Evolutionary conservation across 148 eudicot species (phyloP).

Genomic region (Nyssa sinensis): DNA sequence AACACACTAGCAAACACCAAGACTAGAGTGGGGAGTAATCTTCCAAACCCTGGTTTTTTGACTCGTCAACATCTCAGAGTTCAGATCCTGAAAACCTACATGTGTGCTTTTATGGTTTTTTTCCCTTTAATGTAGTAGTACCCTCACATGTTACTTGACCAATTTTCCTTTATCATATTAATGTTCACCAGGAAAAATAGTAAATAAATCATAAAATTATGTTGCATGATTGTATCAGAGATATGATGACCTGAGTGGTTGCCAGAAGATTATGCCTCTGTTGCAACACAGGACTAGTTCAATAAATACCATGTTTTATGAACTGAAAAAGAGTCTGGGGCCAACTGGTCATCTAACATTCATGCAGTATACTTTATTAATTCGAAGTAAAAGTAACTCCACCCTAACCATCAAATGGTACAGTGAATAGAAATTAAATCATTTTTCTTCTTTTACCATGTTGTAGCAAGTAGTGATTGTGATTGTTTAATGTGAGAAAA

Average conservation of each 20-base stretch:
- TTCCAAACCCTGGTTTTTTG: conserved; percentile 33
- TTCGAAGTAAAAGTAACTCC: background rate
- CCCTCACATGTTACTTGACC: background rate
- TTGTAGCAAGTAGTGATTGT: background rate
- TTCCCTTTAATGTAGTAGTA: conserved; percentile 14
- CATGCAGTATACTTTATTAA: background rate
- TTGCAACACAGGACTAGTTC: background rate
- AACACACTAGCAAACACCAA: conserved; percentile 23
- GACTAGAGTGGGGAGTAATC: conserved; percentile 26
- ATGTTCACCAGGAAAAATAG: background rate
- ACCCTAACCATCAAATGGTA: background rate
- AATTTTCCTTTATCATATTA: background rate
- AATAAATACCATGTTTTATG: conserved; percentile 3
- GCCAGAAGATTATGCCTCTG: background rate
- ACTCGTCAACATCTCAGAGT: conserved; percentile 58
- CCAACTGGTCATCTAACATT: background rate
- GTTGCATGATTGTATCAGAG: background rate
- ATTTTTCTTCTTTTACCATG: background rate
- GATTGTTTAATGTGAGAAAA: no score
- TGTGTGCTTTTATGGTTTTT: conserved; percentile 9
- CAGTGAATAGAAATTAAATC: background rate
- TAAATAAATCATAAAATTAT: background rate
- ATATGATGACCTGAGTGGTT: conserved; percentile 3
- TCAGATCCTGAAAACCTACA: conserved; percentile 39
- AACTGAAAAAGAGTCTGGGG: background rate